Evolutionary conservation across 2,329 filamentous ascomycete genomes (phyloP).

Genomic region (Monosporascus sp.): DNA sequence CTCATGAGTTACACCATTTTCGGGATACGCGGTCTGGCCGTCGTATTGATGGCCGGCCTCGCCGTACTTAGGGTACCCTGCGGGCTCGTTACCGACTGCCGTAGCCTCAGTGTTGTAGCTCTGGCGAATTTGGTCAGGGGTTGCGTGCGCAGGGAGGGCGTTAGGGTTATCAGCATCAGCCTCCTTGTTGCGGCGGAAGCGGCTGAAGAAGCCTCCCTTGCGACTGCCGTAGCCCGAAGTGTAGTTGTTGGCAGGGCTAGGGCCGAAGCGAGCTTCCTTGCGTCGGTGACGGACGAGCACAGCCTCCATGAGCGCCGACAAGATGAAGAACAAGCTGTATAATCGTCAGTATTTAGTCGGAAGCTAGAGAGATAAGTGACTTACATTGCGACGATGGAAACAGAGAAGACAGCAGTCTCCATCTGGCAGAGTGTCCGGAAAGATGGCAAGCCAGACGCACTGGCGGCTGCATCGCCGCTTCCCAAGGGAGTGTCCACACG

Average conservation of each 20-base stretch:
- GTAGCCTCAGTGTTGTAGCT: conserved; percentile 33
- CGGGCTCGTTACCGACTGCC: conserved; percentile 20
- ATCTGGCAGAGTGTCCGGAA: conserved; percentile 60
- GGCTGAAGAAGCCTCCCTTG: conserved; percentile 24
- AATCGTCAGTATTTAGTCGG: background rate
- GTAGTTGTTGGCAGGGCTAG: conserved; percentile 35
- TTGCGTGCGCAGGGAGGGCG: conserved; percentile 28
- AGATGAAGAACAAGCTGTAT: conserved; percentile 63
- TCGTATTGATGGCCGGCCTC: conserved; percentile 21
- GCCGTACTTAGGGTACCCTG: conserved; percentile 24
- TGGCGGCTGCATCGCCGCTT: conserved; percentile 46
- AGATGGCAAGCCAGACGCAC: conserved; percentile 42
- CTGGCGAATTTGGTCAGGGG: conserved; percentile 27
- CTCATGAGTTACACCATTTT: conserved; percentile 9
- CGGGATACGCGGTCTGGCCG: conserved; percentile 25
- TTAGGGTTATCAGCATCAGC: conserved; percentile 23
- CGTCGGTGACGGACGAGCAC: conserved; percentile 65
- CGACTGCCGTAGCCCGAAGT: conserved; percentile 29
- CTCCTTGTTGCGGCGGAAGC: conserved; percentile 21
- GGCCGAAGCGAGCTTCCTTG: conserved; percentile 36
- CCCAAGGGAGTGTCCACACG: conserved; percentile 65
- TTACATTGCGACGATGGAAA: conserved; percentile 72
- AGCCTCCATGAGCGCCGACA: conserved; percentile 65
- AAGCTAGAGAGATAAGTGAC: conserved; percentile 11
- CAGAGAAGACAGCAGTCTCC: conserved; percentile 71